phyloP scores from a whole-genome alignment of 495 filamentous ascomycete genomes.

The Halenospora varia region DNA sequence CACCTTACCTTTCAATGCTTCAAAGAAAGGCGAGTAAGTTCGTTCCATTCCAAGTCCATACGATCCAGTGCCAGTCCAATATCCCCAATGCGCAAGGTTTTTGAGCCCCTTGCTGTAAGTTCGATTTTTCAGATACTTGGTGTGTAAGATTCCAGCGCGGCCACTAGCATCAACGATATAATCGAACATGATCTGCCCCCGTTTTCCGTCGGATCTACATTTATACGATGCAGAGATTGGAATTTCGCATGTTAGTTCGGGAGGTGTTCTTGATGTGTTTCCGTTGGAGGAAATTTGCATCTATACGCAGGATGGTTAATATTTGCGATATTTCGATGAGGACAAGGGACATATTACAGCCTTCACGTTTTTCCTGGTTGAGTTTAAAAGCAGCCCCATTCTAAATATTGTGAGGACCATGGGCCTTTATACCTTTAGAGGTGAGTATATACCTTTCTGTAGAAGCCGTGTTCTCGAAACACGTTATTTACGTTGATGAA shows the following conservation, averaged over 20 bases:
- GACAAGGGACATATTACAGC: too few relatives aligned
- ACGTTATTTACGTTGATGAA: constrained; percentile 43
- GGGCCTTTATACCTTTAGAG: too few relatives aligned
- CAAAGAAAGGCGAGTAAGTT: constrained; percentile 36
- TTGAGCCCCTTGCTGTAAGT: constrained; percentile 35
- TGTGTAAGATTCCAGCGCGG: constrained; percentile 32
- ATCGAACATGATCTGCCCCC: constrained; percentile 36
- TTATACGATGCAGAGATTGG: constrained; percentile 43
- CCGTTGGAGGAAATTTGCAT: too few relatives aligned
- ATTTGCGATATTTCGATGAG: too few relatives aligned
- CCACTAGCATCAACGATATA: constrained; percentile 45
- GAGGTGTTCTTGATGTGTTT: too few relatives aligned
- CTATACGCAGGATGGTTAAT: too few relatives aligned
- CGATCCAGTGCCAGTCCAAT: constrained; percentile 31
- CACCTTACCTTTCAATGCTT: constrained; percentile 31
- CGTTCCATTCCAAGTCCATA: constrained; percentile 29
- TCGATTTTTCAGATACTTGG: constrained; percentile 44
- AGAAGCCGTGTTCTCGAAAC: constrained; percentile 42
- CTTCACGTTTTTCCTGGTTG: constrained; percentile 17
- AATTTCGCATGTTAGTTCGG: too few relatives aligned
- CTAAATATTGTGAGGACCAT: too few relatives aligned
- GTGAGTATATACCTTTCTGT: constrained; percentile 43
- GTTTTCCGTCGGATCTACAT: constrained; percentile 34
- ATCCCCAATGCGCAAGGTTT: constrained; percentile 43
- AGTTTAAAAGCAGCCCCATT: constrained; percentile 41